A percentile compares a stretch with the other conserved stretches of the same genome.
These are phyloP conservation scores for Coniochaeta prunicola DNA, from an alignment of 2,329 filamentous ascomycete genomes.

Conservation along the genomic window DNA sequence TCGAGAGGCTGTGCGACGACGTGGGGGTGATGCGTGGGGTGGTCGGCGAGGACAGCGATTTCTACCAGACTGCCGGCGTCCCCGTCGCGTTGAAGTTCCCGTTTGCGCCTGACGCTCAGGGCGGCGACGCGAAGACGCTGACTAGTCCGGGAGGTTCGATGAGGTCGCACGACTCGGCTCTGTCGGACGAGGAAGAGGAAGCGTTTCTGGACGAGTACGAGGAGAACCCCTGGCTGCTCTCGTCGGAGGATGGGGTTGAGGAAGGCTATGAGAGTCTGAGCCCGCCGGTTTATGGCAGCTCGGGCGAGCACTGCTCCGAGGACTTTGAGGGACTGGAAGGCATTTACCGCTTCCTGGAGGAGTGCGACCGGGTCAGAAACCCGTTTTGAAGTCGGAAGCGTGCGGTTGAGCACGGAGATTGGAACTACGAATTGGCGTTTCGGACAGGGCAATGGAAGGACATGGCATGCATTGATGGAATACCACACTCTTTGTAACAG, in stretches of 20 bases:
- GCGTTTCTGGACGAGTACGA: conserved; percentile 33
- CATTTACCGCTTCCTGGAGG: conserved; percentile 51
- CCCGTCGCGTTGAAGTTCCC: conserved; percentile 77
- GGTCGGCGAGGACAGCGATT: conserved; percentile 69
- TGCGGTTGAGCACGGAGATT: too few species aligned
- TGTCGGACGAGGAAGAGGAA: conserved; percentile 28
- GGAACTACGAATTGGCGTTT: too few species aligned
- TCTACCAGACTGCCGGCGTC: conserved; percentile 59
- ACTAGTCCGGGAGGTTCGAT: conserved; percentile 42
- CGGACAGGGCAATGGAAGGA: background rate
- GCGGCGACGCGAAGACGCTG: conserved; percentile 20
- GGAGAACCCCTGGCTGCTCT: conserved; percentile 38
- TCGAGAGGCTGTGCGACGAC: conserved; percentile 80
- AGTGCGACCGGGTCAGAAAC: conserved; percentile 37
- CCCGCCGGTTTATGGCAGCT: conserved; percentile 30
- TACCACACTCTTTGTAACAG: conserved; percentile 8
- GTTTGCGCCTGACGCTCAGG: conserved; percentile 61
- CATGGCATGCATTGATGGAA: conserved; percentile 2
- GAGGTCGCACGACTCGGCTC: conserved; percentile 27
- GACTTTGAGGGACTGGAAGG: conserved; percentile 50
- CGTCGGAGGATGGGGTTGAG: conserved; percentile 25
- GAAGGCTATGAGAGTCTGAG: conserved; percentile 44
- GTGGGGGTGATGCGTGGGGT: conserved; percentile 75
- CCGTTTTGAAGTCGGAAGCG: background rate
- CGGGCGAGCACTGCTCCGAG: conserved; percentile 34